Evolutionary conservation across 2,329 filamentous ascomycete genomes (phyloP), one percentile per base, ranked within the genome.

Genomic region (Nannizziopsis barbatae): DNA sequence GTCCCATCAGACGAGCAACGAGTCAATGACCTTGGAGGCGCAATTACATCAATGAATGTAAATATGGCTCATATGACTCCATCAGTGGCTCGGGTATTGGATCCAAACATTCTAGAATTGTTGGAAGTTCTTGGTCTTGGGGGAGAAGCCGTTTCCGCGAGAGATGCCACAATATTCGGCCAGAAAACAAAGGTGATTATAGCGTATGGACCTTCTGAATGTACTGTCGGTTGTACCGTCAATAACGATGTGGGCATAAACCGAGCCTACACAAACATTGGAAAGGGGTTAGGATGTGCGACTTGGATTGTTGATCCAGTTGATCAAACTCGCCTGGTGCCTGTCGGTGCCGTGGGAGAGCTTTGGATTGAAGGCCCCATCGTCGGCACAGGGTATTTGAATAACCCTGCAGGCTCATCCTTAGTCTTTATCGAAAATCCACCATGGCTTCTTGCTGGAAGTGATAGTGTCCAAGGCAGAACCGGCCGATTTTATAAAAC

Each of bases 51-150:
- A 0, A 74, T 76, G 68, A 62, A 67, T 5, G 71, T 75, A 32
- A 75, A 71, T 37, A 75, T 73, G 66, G 73, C 71, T 0, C 75
- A 77, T 55, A 70, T 83, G 59, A 83, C 80, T 0, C 74, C 78
- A 0, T 71, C 76, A 0, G 70, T 83, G n/a, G 77, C 77, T 0
- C 62, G 67, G 3, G 61, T 73, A 5, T 49, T 75, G 11, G 61
- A 66, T 10, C 60, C 68, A 0, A 58, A 64, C 44, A 67, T 71
- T 6, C 65, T 73, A 7, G 60, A 66, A 12, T 64, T 62, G 1
- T 58, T 75, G 12, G 64, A 60, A 50, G 58, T 60, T 1, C 56
- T 74, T 14, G 62, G 64, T 3, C 61, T 73, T 7, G 68, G 68
- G 27, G 70, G 69, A n/a, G 71, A 74, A 49, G 66, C 69, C 1